A percentile compares a stretch with the other conserved stretches of the same genome.
Evolutionary conservation across 2,329 filamentous ascomycete genomes (phyloP).

Genomic region (Magnaporthiopsis rhizophila): DNA sequence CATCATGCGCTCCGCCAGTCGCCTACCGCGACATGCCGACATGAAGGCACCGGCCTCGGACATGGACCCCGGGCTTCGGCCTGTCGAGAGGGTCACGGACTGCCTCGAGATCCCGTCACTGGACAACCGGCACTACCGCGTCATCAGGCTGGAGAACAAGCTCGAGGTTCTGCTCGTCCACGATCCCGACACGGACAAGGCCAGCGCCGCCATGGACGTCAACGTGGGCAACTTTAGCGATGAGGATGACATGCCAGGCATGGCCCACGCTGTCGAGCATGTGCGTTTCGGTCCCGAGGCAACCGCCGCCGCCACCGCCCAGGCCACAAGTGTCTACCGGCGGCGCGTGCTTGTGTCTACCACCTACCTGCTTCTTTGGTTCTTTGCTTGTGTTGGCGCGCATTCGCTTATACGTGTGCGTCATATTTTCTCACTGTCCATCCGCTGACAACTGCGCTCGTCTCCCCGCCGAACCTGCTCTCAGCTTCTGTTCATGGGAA

Average conservation of each 20-base stretch:
- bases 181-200: slow-evolving; percentile 92
- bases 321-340: neutral
- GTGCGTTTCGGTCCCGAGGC: slow-evolving; percentile 27
- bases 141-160: slow-evolving; percentile 76
- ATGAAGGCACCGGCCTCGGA: slow-evolving; percentile 2
- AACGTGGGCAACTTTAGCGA: slow-evolving; percentile 96
- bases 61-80: slow-evolving; percentile 13
- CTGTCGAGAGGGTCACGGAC: slow-evolving; percentile 50
- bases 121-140: slow-evolving; percentile 80
- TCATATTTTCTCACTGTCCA: neutral
- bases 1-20: neutral
- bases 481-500: slow-evolving; percentile 91
- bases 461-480: neutral
- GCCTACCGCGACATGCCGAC: neutral
- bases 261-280: slow-evolving; percentile 95
- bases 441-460: neutral
- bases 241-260: slow-evolving; percentile 80
- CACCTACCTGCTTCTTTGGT: slow-evolving; percentile 8
- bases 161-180: slow-evolving; percentile 89
- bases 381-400: neutral
- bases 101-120: slow-evolving; percentile 72
- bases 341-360: neutral
- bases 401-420: too few relatives aligned
- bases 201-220: slow-evolving; percentile 89
- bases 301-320: neutral